Base-by-base conservation (phyloP, 352 stramenopile species). In the Nothophytophthora sp. region DNA sequence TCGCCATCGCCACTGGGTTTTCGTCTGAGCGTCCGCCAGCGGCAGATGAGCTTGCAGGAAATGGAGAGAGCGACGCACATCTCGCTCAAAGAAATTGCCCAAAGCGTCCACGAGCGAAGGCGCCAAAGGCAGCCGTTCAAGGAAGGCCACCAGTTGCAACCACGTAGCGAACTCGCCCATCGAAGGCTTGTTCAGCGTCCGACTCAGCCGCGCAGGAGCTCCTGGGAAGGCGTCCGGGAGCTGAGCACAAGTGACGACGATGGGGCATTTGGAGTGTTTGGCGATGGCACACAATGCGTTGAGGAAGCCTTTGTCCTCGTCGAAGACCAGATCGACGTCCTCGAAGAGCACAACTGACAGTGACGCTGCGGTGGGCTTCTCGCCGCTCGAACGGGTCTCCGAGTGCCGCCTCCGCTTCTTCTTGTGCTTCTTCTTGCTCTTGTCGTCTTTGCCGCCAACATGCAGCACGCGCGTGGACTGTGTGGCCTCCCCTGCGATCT, bases 321-420 rank as follows among this genome's bases (percentile, higher is more conserved):
- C 81, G 58, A 94, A 94, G 4, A 92, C 65, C 20, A 90, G 34
- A 35, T 94, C 79, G 3, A 90, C 81, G 46, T 94, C 83, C 66
- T 94, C 83, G 49, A 94, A 91, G 2, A 94, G 62, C n/a, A 94
- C 79, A 28, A 94, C 73, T 19, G 83, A 92, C 18, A 88, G 62
- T 7, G 86, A 76, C 11, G 79, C 74, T 7, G 67, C 60, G 32
- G 57, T 54, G 4, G 54, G 12, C 23, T 65, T 57, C 20, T 68
- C 71, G n/a, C 80, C 39, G 9, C 71, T 81, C 43, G 62, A 66
- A 10, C 68, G 70, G 15, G 57, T 55, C 12, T 67, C 59, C 0
- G 48, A 56, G 7, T 60, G 40, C 43, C 55, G 66, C 39, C 74
- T 78, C 12, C 46, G 29, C 18, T 64, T 71, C 42, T 81, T 84